Conservation (phyloP, 371 early-diverging fungal species). For the Entomophthora muscae region DNA sequence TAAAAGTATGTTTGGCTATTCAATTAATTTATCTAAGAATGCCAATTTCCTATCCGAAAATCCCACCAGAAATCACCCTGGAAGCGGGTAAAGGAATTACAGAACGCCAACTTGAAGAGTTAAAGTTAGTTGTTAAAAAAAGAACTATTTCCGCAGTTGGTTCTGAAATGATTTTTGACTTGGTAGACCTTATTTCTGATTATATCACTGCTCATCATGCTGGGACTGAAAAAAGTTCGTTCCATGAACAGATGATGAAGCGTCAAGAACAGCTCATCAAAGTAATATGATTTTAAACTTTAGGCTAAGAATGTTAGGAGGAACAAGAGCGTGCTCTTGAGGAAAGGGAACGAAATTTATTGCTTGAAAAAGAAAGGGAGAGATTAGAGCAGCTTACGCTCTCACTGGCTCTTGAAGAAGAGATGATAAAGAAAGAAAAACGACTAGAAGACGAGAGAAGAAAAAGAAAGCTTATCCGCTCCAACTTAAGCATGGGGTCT, state of each 20-base stretch:
- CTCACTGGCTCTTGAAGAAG: not conserved
- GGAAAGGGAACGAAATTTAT: not conserved
- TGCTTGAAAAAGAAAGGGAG: constrained; percentile 1
- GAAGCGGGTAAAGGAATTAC: not conserved
- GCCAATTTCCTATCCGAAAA: not conserved
- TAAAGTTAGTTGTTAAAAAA: not conserved
- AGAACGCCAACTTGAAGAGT: not conserved
- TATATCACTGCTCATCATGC: not conserved
- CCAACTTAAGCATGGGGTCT: not conserved
- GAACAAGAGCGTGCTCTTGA: not conserved
- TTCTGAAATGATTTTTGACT: constrained; percentile 6
- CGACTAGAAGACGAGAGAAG: not conserved
- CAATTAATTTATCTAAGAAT: too few relatives aligned
- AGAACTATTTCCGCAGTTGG: not conserved
- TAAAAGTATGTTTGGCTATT: too few relatives aligned
- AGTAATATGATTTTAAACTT: constrained; percentile 11
- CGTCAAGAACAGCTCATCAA: constrained; percentile 33
- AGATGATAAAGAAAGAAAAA: constrained; percentile 13
- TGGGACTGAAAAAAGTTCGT: constrained; percentile 14
- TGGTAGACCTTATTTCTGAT: not conserved
- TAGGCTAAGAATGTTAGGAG: not conserved
- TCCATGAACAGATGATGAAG: constrained; percentile 37
- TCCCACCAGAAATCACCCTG: constrained; percentile 1
- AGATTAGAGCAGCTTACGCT: not conserved
- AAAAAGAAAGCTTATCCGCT: not conserved